Conservation (phyloP, 768 basidiomycete genomes). For the Hygrocybe punicea region DNA sequence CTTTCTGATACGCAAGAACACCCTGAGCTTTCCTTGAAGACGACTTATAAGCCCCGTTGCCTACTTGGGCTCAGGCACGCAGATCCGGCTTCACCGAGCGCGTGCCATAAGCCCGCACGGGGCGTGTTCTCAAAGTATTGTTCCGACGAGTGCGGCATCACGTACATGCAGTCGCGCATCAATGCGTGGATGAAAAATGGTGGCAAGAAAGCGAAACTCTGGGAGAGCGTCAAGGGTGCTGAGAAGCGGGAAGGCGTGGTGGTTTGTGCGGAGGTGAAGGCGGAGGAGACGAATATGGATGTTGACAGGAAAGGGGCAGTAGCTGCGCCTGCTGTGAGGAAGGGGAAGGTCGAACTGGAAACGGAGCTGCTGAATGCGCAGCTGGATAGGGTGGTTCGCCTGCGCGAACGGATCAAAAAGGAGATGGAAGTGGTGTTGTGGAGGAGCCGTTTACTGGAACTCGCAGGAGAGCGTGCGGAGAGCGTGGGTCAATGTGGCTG, state of each 20-base stretch:
- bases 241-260: constrained; percentile 70
- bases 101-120: constrained; percentile 78
- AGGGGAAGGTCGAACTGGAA: constrained; percentile 53
- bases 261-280: constrained; percentile 37
- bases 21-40: constrained; percentile 55
- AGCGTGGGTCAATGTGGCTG: constrained; percentile 77
- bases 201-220: constrained; percentile 60
- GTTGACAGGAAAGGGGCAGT: constrained; percentile 26
- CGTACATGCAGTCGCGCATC: constrained; percentile 64
- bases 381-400: constrained; percentile 55
- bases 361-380: constrained; percentile 49
- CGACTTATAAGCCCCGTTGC: constrained; percentile 80
- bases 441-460: constrained; percentile 64
- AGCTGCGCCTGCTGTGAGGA: constrained; percentile 27
- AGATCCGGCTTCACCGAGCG: constrained; percentile 57
- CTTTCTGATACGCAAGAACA: constrained; percentile 42
- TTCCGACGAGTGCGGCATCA: constrained; percentile 81
- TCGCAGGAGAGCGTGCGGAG: constrained; percentile 66
- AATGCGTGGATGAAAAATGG: constrained; percentile 59
- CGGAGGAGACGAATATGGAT: constrained; percentile 14
- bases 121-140: constrained; percentile 89
- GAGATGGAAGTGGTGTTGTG: constrained; percentile 68
- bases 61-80: constrained; percentile 64
- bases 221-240: constrained; percentile 70
- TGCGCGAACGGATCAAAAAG: constrained; percentile 62